These are phyloP conservation scores for Suillus hirtellus DNA, from an alignment of 768 basidiomycete genomes.

Conservation along the genomic window DNA sequence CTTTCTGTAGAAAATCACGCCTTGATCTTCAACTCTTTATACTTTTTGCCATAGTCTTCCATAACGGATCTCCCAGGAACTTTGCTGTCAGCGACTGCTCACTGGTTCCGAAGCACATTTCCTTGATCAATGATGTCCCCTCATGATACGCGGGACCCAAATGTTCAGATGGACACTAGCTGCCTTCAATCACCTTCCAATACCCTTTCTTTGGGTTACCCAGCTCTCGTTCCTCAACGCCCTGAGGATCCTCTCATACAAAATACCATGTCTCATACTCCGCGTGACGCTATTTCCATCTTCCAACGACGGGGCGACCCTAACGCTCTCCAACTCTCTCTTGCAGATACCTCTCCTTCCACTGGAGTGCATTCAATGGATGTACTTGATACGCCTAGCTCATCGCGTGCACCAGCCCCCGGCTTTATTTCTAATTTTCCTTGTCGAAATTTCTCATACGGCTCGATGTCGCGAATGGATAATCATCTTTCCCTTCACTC, in stretches of 20 bases:
- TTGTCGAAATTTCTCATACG: slow-evolving; percentile 33
- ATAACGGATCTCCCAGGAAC: slow-evolving; percentile 7
- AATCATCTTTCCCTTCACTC: slow-evolving; percentile 29
- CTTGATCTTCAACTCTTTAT: slow-evolving; percentile 2
- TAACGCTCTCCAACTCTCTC: slow-evolving; percentile 40
- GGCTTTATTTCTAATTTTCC: slow-evolving; percentile 45
- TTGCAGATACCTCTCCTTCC: slow-evolving; percentile 37
- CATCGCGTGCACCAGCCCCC: slow-evolving; percentile 30
- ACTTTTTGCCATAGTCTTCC: background rate
- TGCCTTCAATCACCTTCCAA: slow-evolving; percentile 17
- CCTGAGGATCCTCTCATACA: slow-evolving; percentile 19
- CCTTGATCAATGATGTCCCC: slow-evolving; percentile 21
- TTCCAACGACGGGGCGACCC: slow-evolving; percentile 37
- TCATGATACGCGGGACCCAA: slow-evolving; percentile 21
- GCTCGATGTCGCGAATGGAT: slow-evolving; percentile 39
- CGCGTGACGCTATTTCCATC: slow-evolving; percentile 35
- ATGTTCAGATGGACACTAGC: slow-evolving; percentile 22
- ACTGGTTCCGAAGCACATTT: slow-evolving; percentile 11
- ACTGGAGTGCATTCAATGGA: slow-evolving; percentile 41
- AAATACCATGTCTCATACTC: slow-evolving; percentile 18
- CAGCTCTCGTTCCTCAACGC: slow-evolving; percentile 17
- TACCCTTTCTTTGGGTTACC: slow-evolving; percentile 13
- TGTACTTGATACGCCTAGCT: slow-evolving; percentile 12
- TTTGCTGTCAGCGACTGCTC: slow-evolving; percentile 7
- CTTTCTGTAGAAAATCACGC: background rate